A percentile compares a stretch with the other conserved stretches of the same genome.
phyloP scores from a whole-genome alignment of 225 moss, liverwort and hornwort species.

The Marchantia paleacea region DNA sequence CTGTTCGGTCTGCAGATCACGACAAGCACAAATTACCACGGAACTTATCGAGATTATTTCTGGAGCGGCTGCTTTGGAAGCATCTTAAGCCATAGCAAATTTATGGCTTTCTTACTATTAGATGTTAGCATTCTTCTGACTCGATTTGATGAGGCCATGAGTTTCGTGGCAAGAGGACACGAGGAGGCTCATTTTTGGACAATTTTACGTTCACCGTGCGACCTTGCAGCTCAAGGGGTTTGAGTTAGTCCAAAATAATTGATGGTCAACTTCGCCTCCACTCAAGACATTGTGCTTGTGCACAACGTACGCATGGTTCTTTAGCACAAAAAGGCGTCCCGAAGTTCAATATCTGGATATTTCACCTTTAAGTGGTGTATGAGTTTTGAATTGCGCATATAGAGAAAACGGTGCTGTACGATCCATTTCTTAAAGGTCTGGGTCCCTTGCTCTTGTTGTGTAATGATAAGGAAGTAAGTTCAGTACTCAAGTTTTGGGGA shows the following conservation, averaged over 20 bases:
- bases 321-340: constrained; percentile 11
- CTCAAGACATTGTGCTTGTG: constrained; percentile 1
- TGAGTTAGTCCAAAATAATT: constrained; percentile 4
- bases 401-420: constrained; percentile 6
- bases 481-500: constrained; percentile 2
- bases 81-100: constrained; percentile 17
- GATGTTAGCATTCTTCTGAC: neutral
- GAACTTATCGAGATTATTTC: constrained; percentile 99
- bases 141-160: neutral
- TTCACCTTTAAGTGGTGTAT: constrained; percentile 12
- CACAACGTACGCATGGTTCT: constrained; percentile 5
- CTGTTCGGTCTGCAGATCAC: constrained; percentile 38
- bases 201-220: constrained; percentile 8
- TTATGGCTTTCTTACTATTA: neutral
- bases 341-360: constrained; percentile 11
- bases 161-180: constrained; percentile 14
- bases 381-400: constrained; percentile 9
- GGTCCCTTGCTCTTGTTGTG: constrained; percentile 7
- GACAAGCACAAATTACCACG: constrained; percentile 89
- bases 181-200: constrained; percentile 11
- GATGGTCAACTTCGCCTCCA: constrained; percentile 8
- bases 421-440: constrained; percentile 2
- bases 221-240: constrained; percentile 9
- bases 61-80: constrained; percentile 94
- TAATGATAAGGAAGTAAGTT: constrained; percentile 10